Percentiles rank a stretch among this genome's conserved stretches.
Conservation (phyloP, 805 yeast species). For the Yarrowia deformans region DNA sequence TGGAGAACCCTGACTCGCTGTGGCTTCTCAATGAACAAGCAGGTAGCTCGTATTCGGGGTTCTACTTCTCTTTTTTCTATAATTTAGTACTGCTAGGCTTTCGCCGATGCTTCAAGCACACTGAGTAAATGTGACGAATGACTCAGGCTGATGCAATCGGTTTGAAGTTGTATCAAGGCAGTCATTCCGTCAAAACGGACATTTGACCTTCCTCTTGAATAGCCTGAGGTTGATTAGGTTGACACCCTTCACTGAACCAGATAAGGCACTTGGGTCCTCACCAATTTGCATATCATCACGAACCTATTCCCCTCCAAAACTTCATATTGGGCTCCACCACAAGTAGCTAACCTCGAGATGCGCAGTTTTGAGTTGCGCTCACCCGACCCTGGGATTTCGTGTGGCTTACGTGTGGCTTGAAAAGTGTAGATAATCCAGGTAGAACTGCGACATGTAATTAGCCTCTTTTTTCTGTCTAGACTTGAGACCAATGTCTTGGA, state of each 20-base stretch:
- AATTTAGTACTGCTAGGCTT: no score
- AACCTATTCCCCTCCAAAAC: neutral
- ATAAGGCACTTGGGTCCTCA: no score
- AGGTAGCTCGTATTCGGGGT: neutral
- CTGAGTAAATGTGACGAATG: no score
- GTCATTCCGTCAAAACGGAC: no score
- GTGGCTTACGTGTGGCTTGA: slow-evolving; percentile 27
- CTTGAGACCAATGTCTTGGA: neutral
- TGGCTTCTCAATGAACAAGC: slow-evolving; percentile 4
- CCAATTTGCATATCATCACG: no score
- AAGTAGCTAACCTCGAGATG: neutral
- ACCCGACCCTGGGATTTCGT: neutral
- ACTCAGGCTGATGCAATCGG: neutral
- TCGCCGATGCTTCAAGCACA: neutral
- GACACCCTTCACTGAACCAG: no score
- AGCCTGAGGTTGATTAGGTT: no score
- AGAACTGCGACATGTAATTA: neutral
- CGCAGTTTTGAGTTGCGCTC: neutral
- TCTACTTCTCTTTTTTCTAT: no score
- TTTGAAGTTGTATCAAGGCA: neutral
- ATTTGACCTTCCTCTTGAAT: no score
- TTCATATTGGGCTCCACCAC: neutral
- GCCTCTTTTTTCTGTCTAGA: no score
- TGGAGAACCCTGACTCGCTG: neutral
- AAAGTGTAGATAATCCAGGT: slow-evolving; percentile 1